Base-by-base conservation (phyloP, 352 stramenopile species). In the Phytophthora lateralis region DNA sequence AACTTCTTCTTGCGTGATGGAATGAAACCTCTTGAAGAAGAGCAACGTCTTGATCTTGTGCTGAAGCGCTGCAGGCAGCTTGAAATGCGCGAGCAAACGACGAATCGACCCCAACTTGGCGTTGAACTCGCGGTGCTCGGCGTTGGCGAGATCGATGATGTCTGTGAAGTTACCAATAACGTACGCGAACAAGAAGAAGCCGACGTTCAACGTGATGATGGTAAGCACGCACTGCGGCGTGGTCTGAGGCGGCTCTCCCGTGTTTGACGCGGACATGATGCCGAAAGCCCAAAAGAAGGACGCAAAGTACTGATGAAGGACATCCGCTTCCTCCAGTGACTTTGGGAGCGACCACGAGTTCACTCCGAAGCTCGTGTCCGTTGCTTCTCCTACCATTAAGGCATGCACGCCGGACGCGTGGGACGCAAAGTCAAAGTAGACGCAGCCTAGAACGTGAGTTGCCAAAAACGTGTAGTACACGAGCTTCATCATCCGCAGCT, bases 181-280 rank as follows among this genome's bases (percentile, higher is more conserved):
- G 41, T 88, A 90, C 8, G 80, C 69, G 27, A 88, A 80, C 39
- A 90, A 46, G 42, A 80, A 83, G 35, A 90, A 74, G 0, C 80
- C 80, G 15, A 51, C 48, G 9, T 63, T 61, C n/a, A 86, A 60
- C 0, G 74, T 80, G 0, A 77, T 30, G 6, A 86, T 78, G 0
- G 67, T 78, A 43, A 90, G 84, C 0, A 85, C 12, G 10, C 66
- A 75, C 27, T 90, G 75, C 5, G 56, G 2, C 0, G 66, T 44
- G 6, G 63, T 85, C n/a, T 85, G 55, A 12, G 80, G 80, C 1
- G 71, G 34, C 10, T 76, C 76, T 8, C 75, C 75, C 6, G 71
- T 65, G 6, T 73, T 68, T 3, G 76, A 84, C 2, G 74, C 76
- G 10, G 76, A 84, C 71, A 88, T 83, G n/a, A 89, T 66, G 3